Evolutionary conservation across 257 asterid genomes (phyloP), one percentile per base, ranked within the genome.

Genomic region (Ocimum tenuiflorum): DNA sequence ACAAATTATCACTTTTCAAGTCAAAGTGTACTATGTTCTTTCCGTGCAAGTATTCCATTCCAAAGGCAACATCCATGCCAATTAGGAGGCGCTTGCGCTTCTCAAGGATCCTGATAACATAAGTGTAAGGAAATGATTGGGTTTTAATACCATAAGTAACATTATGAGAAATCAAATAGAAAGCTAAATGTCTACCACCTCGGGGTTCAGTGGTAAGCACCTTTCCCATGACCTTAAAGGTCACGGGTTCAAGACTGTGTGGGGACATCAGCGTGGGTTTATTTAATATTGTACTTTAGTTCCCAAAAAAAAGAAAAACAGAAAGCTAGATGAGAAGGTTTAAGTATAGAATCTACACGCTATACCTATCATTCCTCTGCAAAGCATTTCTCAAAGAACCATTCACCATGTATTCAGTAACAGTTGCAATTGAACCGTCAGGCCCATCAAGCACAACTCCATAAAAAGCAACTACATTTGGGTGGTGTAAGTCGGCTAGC

Each of bases 401-500:
- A 75, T 94, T 90, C 66, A 90, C 97, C 99, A 94, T 94, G 82
- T 76, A 94, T 74, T 94, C 99, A 53, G 99, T 90, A 47, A 94
- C 99, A 74, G 99, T 94, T 19, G 99, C 97, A 75, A 94, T 77
- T 23, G 97, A 88, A 77, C 94, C 97, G 38, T 84, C 96, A 11
- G 95, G 95, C 52, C 92, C 95, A 79, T 90, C 99, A 65, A 88
- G 89, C 69, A 94, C 99, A 76, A 94, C 91, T 65, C 99, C 99
- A 59, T 94, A 94, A 75, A 94, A 94, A 33, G 99, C 97, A 72
- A 94, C 97, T 70, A 94, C 99, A 42, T 90, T 94, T 11, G 99
- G 99, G 79, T 94, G 99, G 83, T 90, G 99, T 86, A 94, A 82
- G 71, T 90, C 99, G 41, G 97, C 99, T 62, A 94, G 92, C 79